Base-by-base conservation (phyloP, 345 rosid species). In the Citrus maxima region DNA sequence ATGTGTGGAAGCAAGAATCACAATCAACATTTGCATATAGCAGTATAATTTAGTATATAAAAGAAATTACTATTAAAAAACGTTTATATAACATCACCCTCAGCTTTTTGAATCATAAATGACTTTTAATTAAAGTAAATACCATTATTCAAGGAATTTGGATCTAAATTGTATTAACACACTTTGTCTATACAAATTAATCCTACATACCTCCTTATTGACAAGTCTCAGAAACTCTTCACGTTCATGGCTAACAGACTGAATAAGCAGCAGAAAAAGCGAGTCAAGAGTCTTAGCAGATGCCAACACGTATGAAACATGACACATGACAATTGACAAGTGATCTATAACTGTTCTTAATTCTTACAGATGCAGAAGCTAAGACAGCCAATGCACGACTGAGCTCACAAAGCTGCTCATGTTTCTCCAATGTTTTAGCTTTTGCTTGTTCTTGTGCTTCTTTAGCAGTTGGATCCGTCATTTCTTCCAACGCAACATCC, bases 191-290 rank as follows among this genome's bases (percentile, higher is more conserved):
- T 76, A 68, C 24, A 75, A 71, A 34, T 30, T 49, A 46, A 18
- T 32, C 35, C 25, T 21, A 7, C 58, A 25, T 88, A 94, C 98
- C 99, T 96, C 99, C 84, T 94, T 90, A 32, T 90, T 91, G 63
- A 94, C 99, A 69, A 94, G 90, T 78, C 88, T 86, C 82, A 96
- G 86, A 81, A 94, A 96, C 86, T 93, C 98, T 84, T 94, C 98
- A 72, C 99, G 95, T 86, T 96, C 99, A 88, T 89, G 84, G 88
- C 98, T 96, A 55, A 96, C 98, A 13, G 98, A 90, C 98, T 94
- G 90, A 67, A 81, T 38, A 77, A 34, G 71, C 42, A 75, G 70
- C 72, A 83, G 76, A 81, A 51, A 61, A 68, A 73, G 73, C 70
- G 82, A 75, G 66, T 66, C 51, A 65, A 72, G 63, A 67, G 38